These are phyloP conservation scores for Rhynchospora pubera DNA, from an alignment of 176 grass and related monocot genomes.

Conservation along the genomic window DNA sequence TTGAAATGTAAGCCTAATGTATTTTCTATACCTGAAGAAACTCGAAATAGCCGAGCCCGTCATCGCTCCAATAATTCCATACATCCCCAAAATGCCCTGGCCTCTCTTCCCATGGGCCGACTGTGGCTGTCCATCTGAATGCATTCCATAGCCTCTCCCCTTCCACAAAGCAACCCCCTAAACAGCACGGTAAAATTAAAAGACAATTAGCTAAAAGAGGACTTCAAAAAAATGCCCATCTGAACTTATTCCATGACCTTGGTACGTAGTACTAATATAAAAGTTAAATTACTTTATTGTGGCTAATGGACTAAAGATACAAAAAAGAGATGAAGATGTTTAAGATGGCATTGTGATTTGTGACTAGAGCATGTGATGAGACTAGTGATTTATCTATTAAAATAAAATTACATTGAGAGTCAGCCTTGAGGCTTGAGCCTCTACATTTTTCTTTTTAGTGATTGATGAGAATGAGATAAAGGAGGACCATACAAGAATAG, in stretches of 20 bases:
- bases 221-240: background rate
- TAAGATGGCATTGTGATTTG: too few relatives aligned
- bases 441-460: too few relatives aligned
- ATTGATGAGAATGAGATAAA: too few relatives aligned
- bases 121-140: slow-evolving; percentile 63
- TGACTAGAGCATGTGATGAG: too few relatives aligned
- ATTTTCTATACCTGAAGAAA: slow-evolving; percentile 70
- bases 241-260: too few relatives aligned
- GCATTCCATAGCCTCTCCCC: slow-evolving; percentile 77
- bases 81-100: slow-evolving; percentile 90
- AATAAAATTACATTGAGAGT: too few relatives aligned
- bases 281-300: background rate
- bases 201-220: slow-evolving; percentile 7
- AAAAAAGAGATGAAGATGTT: background rate
- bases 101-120: slow-evolving; percentile 90
- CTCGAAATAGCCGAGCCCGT: slow-evolving; percentile 94
- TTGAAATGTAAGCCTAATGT: background rate
- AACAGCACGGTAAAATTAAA: slow-evolving; percentile 13
- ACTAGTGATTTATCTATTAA: too few relatives aligned
- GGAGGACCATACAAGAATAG: too few relatives aligned
- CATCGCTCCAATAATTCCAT: slow-evolving; percentile 95
- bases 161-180: slow-evolving; percentile 86
- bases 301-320: background rate
- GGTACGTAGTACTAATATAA: background rate
- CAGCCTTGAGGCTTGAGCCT: too few relatives aligned